Evolutionary conservation across 169 alveolate genomes (phyloP).

Genomic region (Sarcocystis neurona): DNA sequence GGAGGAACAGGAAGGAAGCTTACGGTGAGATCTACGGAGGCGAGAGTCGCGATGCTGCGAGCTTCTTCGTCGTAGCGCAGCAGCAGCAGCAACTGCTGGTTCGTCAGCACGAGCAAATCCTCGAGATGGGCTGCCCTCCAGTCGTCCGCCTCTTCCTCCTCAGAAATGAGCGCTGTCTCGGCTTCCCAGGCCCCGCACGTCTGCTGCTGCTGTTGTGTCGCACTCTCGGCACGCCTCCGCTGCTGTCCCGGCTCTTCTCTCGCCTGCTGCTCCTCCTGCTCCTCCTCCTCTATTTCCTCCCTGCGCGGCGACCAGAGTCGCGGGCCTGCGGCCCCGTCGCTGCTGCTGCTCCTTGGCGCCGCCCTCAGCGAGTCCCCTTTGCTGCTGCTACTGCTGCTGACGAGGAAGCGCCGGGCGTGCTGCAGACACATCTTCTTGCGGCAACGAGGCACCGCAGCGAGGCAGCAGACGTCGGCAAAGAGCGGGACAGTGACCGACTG

Average conservation of each 20-base stretch:
- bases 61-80: conserved; percentile 1
- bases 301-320: too few relatives aligned
- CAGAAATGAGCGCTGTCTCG: too few relatives aligned
- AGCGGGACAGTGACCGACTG: background rate
- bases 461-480: background rate
- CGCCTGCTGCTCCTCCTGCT: too few relatives aligned
- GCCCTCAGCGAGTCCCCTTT: background rate
- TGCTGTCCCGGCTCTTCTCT: too few relatives aligned
- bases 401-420: background rate
- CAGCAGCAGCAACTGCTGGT: background rate
- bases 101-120: background rate
- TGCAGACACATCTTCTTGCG: too few relatives aligned
- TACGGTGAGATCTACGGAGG: background rate
- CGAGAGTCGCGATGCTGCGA: background rate
- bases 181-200: too few relatives aligned
- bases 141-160: background rate
- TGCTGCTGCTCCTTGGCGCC: too few relatives aligned
- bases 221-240: too few relatives aligned
- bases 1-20: too few relatives aligned
- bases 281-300: too few relatives aligned
- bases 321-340: too few relatives aligned
- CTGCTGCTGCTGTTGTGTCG: too few relatives aligned
- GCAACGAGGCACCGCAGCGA: background rate
- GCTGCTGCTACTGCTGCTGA: background rate
- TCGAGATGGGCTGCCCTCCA: background rate